Conservation (phyloP, 2,329 filamentous ascomycete species). For the Neonectria neomacrospora region DNA sequence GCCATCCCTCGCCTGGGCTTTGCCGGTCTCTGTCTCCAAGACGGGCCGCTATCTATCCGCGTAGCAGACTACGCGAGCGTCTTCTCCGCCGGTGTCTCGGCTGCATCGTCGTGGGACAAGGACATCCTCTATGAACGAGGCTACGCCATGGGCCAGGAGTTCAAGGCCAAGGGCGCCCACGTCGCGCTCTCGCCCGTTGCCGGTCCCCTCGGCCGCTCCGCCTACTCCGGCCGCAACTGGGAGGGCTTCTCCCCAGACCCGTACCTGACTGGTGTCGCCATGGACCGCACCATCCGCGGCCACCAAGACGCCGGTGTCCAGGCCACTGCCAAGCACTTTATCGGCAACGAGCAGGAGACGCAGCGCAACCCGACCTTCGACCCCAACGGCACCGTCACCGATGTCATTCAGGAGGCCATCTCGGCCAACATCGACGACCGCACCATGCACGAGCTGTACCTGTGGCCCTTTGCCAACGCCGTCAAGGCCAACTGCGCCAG, state of each 20-base stretch:
- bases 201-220: slow-evolving; percentile 57
- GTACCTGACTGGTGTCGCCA: slow-evolving; percentile 69
- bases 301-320: slow-evolving; percentile 52
- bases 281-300: slow-evolving; percentile 50
- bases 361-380: slow-evolving; percentile 45
- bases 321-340: slow-evolving; percentile 54
- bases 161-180: slow-evolving; percentile 78
- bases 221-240: slow-evolving; percentile 71
- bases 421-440: slow-evolving; percentile 66
- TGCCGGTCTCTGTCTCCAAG: slow-evolving; percentile 55
- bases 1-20: slow-evolving; percentile 55
- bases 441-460: slow-evolving; percentile 65
- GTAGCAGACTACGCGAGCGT: slow-evolving; percentile 57
- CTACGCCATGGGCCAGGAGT: slow-evolving; percentile 64
- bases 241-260: slow-evolving; percentile 73
- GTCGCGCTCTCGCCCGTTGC: slow-evolving; percentile 65
- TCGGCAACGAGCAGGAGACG: slow-evolving; percentile 52
- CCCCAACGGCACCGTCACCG: slow-evolving; percentile 40
- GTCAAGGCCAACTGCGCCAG: slow-evolving; percentile 47
- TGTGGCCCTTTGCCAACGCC: slow-evolving; percentile 51
- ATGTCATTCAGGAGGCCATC: slow-evolving; percentile 45
- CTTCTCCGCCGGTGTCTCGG: slow-evolving; percentile 69
- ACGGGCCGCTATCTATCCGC: slow-evolving; percentile 49
- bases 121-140: slow-evolving; percentile 74
- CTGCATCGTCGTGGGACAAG: slow-evolving; percentile 73